phyloP scores from a whole-genome alignment of 176 grass and related monocot species.

The Melocanna baccifera region DNA sequence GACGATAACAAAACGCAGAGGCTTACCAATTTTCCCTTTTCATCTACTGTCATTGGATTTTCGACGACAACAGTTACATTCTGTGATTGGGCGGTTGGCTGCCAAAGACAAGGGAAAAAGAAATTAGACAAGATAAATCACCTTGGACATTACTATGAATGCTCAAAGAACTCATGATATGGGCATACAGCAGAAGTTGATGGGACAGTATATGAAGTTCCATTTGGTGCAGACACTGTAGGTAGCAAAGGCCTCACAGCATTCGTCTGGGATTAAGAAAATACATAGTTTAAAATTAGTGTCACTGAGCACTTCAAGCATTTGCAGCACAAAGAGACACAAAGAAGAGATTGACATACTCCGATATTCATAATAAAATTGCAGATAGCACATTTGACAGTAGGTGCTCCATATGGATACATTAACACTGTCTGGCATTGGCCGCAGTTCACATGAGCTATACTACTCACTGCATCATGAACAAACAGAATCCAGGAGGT shows the following conservation, averaged over 20 bases:
- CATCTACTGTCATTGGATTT: slow-evolving; percentile 87
- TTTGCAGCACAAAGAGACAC: slow-evolving; percentile 19
- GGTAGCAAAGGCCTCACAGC: slow-evolving; percentile 44
- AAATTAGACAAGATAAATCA: slow-evolving; percentile 26
- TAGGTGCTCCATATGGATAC: slow-evolving; percentile 76
- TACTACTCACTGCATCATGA: slow-evolving; percentile 61
- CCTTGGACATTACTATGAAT: neutral
- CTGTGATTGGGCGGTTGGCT: slow-evolving; percentile 43
- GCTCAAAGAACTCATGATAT: neutral
- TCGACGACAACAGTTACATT: slow-evolving; percentile 83
- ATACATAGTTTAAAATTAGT: neutral
- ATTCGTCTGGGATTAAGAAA: slow-evolving; percentile 42
- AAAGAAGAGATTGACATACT: slow-evolving; percentile 40
- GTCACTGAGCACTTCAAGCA: neutral
- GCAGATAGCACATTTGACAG: slow-evolving; percentile 88
- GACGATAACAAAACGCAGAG: neutral
- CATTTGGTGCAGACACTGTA: slow-evolving; percentile 11
- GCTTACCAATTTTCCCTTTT: slow-evolving; percentile 82
- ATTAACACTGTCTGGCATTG: slow-evolving; percentile 74
- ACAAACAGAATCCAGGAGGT: slow-evolving; percentile 8
- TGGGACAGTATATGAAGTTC: slow-evolving; percentile 29
- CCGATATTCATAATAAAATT: slow-evolving; percentile 67
- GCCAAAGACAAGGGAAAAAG: neutral
- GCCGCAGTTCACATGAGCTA: slow-evolving; percentile 75
- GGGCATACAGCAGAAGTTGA: slow-evolving; percentile 41